A percentile compares a stretch with the other conserved stretches of the same genome.
Evolutionary conservation across 139 green algal species (phyloP).

Genomic region (Eudorina sp.): DNA sequence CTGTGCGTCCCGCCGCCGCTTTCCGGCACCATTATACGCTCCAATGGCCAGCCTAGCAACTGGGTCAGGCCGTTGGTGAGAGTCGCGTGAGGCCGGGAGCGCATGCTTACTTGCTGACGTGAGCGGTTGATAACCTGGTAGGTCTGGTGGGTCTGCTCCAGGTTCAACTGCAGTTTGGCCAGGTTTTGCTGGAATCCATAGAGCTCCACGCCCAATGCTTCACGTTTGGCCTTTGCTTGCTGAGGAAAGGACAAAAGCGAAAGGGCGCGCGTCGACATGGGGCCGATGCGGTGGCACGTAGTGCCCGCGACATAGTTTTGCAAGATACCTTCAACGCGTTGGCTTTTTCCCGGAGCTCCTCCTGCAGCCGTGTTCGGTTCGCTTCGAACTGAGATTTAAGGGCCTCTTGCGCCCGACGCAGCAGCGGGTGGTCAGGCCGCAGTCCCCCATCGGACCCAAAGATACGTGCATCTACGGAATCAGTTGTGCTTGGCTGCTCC

Average conservation of each 20-base stretch:
- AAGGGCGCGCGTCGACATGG: slow-evolving; percentile 6
- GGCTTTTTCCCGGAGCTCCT: slow-evolving; percentile 83
- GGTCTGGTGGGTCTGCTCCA: slow-evolving; percentile 84
- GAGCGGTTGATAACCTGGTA: slow-evolving; percentile 64
- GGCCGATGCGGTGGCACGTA: background rate
- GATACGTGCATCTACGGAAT: slow-evolving; percentile 36
- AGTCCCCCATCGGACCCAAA: slow-evolving; percentile 58
- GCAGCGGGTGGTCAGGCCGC: slow-evolving; percentile 85
- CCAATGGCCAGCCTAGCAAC: too few species aligned
- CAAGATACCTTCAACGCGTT: slow-evolving; percentile 74
- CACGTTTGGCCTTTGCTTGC: slow-evolving; percentile 71
- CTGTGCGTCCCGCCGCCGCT: too few species aligned
- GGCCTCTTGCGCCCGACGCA: slow-evolving; percentile 85
- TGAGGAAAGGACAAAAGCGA: slow-evolving; percentile 9
- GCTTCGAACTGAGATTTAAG: slow-evolving; percentile 83
- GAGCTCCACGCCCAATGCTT: slow-evolving; percentile 91
- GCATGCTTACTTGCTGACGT: slow-evolving; percentile 51
- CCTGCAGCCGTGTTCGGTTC: slow-evolving; percentile 70
- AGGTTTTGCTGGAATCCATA: slow-evolving; percentile 94
- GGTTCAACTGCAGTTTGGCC: slow-evolving; percentile 84
- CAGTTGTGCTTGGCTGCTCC: slow-evolving; percentile 27
- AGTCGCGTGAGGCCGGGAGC: too few species aligned
- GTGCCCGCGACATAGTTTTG: background rate
- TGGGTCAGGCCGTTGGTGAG: background rate
- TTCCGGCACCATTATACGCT: too few species aligned